A percentile compares a stretch with the other conserved stretches of the same genome.
Evolutionary conservation across 768 basidiomycete genomes (phyloP).

Genomic region (Leccinum uliginosum): DNA sequence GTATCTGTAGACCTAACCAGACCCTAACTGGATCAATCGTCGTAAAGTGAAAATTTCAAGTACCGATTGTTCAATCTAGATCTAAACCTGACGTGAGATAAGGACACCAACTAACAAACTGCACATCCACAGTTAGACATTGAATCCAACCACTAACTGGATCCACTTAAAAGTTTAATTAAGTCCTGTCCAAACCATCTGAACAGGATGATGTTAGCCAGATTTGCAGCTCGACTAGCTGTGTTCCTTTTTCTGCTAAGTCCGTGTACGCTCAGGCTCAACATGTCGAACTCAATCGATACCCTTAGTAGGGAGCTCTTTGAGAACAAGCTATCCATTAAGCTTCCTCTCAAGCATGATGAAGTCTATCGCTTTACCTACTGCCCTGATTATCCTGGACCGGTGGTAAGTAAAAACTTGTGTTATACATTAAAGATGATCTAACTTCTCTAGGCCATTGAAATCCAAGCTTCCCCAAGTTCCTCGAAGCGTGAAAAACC

Average conservation of each 20-base stretch:
- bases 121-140: not conserved
- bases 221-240: not conserved
- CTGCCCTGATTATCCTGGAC: not conserved
- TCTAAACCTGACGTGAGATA: not conserved
- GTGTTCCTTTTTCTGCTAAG: not conserved
- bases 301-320: not conserved
- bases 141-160: not conserved
- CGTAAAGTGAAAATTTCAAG: not conserved
- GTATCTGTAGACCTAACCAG: not conserved
- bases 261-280: not conserved
- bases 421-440: not conserved
- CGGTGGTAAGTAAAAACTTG: not conserved
- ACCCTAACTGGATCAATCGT: not conserved
- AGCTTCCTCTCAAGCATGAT: not conserved
- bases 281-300: not conserved
- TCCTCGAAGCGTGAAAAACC: not conserved
- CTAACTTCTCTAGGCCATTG: not conserved
- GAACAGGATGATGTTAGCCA: not conserved
- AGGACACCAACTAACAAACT: not conserved
- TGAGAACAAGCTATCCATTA: not conserved
- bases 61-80: not conserved
- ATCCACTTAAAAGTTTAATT: not conserved
- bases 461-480: not conserved
- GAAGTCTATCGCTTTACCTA: not conserved
- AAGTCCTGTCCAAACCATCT: not conserved